Conservation (phyloP, 2,329 filamentous ascomycete species). For the Claviceps sp. region DNA sequence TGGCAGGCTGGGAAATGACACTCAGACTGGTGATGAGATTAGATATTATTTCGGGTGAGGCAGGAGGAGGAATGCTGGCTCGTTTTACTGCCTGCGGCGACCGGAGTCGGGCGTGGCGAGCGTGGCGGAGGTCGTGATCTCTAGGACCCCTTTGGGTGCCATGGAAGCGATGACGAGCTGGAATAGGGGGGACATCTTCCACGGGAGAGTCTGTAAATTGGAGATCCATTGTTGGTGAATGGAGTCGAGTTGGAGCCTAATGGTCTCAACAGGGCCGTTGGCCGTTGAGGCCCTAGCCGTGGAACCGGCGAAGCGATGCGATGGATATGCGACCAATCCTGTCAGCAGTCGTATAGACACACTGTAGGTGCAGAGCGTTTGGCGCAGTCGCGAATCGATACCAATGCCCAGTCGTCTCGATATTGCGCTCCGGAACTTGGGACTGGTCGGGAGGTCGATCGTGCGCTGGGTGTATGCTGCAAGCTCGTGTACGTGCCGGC, state of each 20-base stretch:
- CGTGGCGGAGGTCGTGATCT: conserved; percentile 2
- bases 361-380: background rate
- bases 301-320: background rate
- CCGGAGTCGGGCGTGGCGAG: conserved; percentile 7
- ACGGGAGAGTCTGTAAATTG: background rate
- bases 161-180: conserved; percentile 10
- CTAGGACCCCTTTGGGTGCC: background rate
- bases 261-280: background rate
- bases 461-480: background rate
- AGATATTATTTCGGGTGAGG: conserved; percentile 57
- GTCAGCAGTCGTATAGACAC: background rate
- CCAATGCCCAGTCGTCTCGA: background rate
- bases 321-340: background rate
- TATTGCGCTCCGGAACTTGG: background rate
- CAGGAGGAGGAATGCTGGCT: conserved; percentile 23
- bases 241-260: background rate
- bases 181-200: conserved; percentile 19
- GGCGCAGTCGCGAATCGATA: background rate
- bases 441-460: background rate
- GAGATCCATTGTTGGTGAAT: conserved; percentile 13
- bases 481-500: background rate
- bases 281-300: background rate
- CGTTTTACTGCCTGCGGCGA: conserved; percentile 3
- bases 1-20: conserved; percentile 54
- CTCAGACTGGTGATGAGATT: conserved; percentile 56